A percentile compares a stretch with the other conserved stretches of the same genome.
Evolutionary conservation across 306 rosid species (phyloP).

Genomic region (Vicia faba): DNA sequence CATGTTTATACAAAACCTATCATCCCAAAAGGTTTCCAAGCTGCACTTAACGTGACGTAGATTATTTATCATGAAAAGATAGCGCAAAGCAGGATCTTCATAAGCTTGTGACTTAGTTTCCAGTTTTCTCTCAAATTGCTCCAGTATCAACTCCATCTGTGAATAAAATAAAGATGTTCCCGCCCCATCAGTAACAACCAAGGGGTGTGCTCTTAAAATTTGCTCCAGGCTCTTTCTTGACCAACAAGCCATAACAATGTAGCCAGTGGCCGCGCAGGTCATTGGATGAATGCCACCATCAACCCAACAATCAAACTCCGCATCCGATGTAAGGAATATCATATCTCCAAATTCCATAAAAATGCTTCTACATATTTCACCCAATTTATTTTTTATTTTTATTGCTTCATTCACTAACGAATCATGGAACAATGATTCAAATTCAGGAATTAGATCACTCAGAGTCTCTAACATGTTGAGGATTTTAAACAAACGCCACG

Average conservation of each 20-base stretch:
- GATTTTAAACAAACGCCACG: conserved; percentile 52
- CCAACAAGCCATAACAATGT: too few species aligned
- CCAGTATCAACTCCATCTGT: conserved; percentile 50
- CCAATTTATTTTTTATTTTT: too few species aligned
- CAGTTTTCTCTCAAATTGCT: conserved; percentile 63
- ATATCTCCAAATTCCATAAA: too few species aligned
- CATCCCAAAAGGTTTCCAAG: conserved; percentile 52
- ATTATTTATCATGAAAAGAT: conserved; percentile 70
- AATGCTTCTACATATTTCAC: too few species aligned
- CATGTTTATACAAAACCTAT: conserved; percentile 52
- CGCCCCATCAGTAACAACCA: conserved; percentile 37
- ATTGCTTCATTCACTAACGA: too few species aligned
- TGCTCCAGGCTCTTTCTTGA: too few species aligned
- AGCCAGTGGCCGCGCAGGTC: too few species aligned
- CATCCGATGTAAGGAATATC: too few species aligned
- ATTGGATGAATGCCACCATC: too few species aligned
- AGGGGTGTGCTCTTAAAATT: too few species aligned
- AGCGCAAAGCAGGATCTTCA: conserved; percentile 50
- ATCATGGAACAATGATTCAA: conserved; percentile 55
- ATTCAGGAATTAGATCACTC: conserved; percentile 55
- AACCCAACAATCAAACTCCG: too few species aligned
- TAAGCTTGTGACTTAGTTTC: conserved; percentile 65
- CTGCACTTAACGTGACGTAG: conserved; percentile 22
- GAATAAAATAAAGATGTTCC: background rate
- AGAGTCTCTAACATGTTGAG: conserved; percentile 56